Base-by-base conservation (phyloP, 1,139 yeast species). In the Kodamaea suecica region DNA sequence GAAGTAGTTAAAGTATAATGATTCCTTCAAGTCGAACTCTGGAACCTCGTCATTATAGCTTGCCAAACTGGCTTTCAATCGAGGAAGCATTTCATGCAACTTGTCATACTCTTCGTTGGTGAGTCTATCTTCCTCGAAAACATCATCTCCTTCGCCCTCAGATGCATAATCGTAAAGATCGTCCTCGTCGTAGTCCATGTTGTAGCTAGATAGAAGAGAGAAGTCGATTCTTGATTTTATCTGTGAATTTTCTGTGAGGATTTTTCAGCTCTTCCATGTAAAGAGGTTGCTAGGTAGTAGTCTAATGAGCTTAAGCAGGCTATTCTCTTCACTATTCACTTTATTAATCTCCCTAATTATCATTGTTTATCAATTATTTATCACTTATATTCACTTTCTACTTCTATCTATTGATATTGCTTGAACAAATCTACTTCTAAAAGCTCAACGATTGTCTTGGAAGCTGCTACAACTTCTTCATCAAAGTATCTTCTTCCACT, bases 1-100 rank as follows among this genome's bases (percentile, higher is more conserved):
- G 50, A 76, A 76, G 52, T 80, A 79, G 48, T 78, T 76, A 47
- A 65, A 67, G 68, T 80, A 80, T 10, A 84, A 63, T 0, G 80
- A 65, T 43, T 80, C 84, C 45, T 78, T 75, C 40, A 84, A 58
- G 31, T 72, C 76, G 9, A 62, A 49, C 17, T 78, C 84, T 5
- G 69, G 63, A 34, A 78, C 67, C 6, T 66, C 67, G n/a, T 63
- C 60, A 40, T 66, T 66, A 48, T 68, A 73, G 13, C 57, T 55
- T 16, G 46, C 51, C 29, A 74, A 47, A 37, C 53, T 48, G 21
- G 49, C 38, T 46, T 68, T 68, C 16, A 75, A 53, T 16, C 43
- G 34, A 1, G 81, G 79, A 23, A 76, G 55, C 14, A 60, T 41
- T 2, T 52, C 63, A 41, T 68, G 63, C 37, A 78, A 57, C 44